Evolutionary conservation across 2,329 filamentous ascomycete genomes (phyloP).

Genomic region (Exophiala oligosperma): DNA sequence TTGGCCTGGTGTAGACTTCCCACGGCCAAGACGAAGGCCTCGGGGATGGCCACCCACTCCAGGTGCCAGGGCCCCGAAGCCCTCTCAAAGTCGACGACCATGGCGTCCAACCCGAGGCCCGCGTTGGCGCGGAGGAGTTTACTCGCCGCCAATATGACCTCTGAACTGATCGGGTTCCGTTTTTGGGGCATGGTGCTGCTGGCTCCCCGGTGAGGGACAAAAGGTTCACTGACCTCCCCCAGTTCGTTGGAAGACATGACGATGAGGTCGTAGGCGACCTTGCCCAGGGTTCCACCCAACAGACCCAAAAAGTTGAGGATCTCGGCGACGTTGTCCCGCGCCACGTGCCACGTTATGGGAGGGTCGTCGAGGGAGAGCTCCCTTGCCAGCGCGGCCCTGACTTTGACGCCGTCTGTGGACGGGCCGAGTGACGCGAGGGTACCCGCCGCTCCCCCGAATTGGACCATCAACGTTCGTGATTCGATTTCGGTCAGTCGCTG

Average conservation of each 20-base stretch:
- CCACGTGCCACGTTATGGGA: conserved; percentile 59
- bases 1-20: background rate
- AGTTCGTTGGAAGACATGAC: conserved; percentile 60
- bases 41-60: conserved; percentile 58
- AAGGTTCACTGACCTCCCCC: conserved; percentile 56
- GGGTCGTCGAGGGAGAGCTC: conserved; percentile 52
- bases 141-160: conserved; percentile 56
- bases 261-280: conserved; percentile 58
- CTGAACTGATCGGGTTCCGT: conserved; percentile 59
- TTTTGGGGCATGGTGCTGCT: conserved; percentile 62
- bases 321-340: conserved; percentile 56
- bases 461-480: no score
- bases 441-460: no score
- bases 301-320: conserved; percentile 55
- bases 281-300: conserved; percentile 55
- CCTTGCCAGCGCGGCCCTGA: conserved; percentile 50
- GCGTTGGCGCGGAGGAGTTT: conserved; percentile 56
- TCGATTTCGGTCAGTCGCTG: no score
- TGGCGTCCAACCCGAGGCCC: conserved; percentile 47
- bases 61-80: conserved; percentile 56
- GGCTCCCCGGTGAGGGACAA: conserved; percentile 55
- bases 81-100: conserved; percentile 43
- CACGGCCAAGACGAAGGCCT: conserved; percentile 48
- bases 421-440: conserved; percentile 46
- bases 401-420: conserved; percentile 49